Percentiles rank a stretch among this genome's conserved stretches.
phyloP scores from a whole-genome alignment of 192 early-diverging fungal genomes.

The Coemansia sp. region DNA sequence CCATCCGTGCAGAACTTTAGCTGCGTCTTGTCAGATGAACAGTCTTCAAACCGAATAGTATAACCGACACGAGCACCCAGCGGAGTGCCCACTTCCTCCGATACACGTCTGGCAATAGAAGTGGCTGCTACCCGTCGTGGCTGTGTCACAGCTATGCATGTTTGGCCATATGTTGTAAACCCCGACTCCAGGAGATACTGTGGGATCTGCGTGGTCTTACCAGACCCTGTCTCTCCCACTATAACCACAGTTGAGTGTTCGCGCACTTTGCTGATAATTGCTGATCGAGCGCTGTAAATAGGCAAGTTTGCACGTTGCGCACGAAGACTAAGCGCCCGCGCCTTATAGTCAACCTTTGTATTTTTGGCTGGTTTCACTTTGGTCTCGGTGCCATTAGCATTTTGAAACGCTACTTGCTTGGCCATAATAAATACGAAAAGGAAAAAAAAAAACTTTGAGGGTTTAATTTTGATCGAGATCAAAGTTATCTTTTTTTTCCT shows the following conservation, averaged over 20 bases:
- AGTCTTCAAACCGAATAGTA: slow-evolving; percentile 93
- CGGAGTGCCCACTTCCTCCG: slow-evolving; percentile 72
- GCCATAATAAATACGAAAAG: neutral
- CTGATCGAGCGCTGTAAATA: slow-evolving; percentile 50
- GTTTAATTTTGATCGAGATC: neutral
- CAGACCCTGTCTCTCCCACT: slow-evolving; percentile 78
- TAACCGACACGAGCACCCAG: slow-evolving; percentile 84
- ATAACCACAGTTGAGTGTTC: slow-evolving; percentile 60
- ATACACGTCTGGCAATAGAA: slow-evolving; percentile 74
- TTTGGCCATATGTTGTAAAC: slow-evolving; percentile 53
- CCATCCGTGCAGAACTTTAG: slow-evolving; percentile 98
- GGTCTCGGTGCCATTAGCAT: no score
- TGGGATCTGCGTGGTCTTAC: slow-evolving; percentile 91
- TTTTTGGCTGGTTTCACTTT: neutral
- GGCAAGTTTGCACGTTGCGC: slow-evolving; percentile 52
- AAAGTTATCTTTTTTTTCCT: neutral
- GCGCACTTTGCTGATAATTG: slow-evolving; percentile 19
- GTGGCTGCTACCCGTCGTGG: slow-evolving; percentile 82
- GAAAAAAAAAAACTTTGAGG: neutral
- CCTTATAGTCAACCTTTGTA: slow-evolving; percentile 14
- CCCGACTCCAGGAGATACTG: slow-evolving; percentile 82
- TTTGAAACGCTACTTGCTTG: neutral
- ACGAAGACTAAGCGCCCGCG: slow-evolving; percentile 17
- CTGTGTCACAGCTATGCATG: slow-evolving; percentile 79
- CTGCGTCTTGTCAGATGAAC: slow-evolving; percentile 69